Evolutionary conservation across 1,139 yeast species (phyloP).

Genomic region (Pichia sp.): DNA sequence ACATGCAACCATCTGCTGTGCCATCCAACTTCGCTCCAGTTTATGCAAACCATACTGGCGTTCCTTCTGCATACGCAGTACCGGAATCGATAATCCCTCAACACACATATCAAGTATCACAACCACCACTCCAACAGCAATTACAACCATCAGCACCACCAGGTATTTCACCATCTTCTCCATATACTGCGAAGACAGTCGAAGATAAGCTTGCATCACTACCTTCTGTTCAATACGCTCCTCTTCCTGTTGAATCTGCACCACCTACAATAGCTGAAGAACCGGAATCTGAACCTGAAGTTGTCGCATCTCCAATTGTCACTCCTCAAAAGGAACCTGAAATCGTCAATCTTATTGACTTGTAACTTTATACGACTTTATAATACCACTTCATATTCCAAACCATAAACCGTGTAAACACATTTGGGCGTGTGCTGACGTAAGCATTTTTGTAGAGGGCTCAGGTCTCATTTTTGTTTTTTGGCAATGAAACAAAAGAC

Average conservation of each 20-base stretch:
- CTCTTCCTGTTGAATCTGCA: too few species aligned
- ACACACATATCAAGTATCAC: not conserved
- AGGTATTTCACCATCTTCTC: constrained; percentile 1
- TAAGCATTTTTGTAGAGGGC: too few species aligned
- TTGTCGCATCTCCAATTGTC: not conserved
- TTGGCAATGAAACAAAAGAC: too few species aligned
- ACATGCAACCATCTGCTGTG: not conserved
- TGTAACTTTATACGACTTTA: constrained; percentile 3
- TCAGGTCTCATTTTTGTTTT: too few species aligned
- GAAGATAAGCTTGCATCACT: too few species aligned
- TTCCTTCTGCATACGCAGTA: not conserved
- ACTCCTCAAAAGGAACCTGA: constrained; percentile 7
- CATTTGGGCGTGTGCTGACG: too few species aligned
- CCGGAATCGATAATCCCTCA: not conserved
- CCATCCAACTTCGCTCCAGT: not conserved
- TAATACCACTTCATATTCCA: not conserved
- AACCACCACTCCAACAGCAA: not conserved
- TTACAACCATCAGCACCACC: not conserved
- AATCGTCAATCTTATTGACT: constrained; percentile 13
- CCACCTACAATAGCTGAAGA: too few species aligned
- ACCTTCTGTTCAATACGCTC: too few species aligned
- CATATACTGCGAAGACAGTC: not conserved
- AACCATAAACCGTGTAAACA: too few species aligned
- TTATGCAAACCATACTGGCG: not conserved
- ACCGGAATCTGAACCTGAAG: not conserved